Evolutionary conservation across 257 asterid genomes (phyloP), one percentile per base, ranked within the genome.

Genomic region (Thymus quinquecostatus): DNA sequence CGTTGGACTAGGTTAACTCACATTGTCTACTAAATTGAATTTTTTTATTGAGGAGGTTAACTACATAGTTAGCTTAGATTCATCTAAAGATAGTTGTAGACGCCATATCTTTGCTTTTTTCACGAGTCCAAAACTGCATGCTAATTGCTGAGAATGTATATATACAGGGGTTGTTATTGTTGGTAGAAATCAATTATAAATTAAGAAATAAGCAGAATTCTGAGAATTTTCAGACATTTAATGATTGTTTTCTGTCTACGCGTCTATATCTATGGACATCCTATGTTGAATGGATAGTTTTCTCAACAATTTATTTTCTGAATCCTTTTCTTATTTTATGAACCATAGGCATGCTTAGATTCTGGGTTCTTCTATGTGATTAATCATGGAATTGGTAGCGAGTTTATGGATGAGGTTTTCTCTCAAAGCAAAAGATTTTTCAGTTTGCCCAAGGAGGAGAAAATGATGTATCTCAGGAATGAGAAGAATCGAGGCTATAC

Each of bases 401-500:
- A 83, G 49, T 83, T 94, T 78, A 82, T 91, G 95, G 93, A 86
- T 54, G 88, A 86, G 71, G 89, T 94, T 65, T 89, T 94, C 81
- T 82, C 70, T 48, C 96, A 91, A 78, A 89, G 97, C 87, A 88
- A 81, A 78, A 80, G 74, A 66, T 81, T 95, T 69, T 95, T 95
- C 73, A 66, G 55, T 67, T 75, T 91, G 79, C 86, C 97, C 6
- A 74, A 72, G 78, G 81, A 82, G 55, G 96, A 89, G 68, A 89
- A 94, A 86, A 94, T 88, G 96, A 94, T 86, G 91, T 77, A 89
- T 71, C 75, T 91, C 21, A 87, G 83, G 77, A 94, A 85, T 58
- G 85, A 81, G 72, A 91, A 86, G 49, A 74, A 76, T 75, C 95
- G 99, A 60, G 99, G 99, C 78, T 91, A 94, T 76, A 94, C 97